phyloP scores from a whole-genome alignment of 768 basidiomycete species.

The Russula vinacea region DNA sequence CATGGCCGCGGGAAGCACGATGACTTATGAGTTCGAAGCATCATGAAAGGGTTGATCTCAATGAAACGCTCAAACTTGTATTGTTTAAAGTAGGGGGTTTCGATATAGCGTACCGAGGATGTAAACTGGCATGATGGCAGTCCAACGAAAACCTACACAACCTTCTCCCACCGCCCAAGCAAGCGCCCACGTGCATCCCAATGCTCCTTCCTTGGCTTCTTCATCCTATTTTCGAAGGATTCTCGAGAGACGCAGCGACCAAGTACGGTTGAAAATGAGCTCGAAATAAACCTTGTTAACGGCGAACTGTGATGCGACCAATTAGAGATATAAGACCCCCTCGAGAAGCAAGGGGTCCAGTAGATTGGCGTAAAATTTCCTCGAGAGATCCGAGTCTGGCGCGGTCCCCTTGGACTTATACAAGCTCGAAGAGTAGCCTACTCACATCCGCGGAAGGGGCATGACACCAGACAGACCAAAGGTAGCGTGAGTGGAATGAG shows the following conservation, averaged over 20 bases:
- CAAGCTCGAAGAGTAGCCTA: conserved; percentile 27
- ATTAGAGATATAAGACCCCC: conserved; percentile 94
- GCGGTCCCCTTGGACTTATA: neutral
- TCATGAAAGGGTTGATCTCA: conserved; percentile 72
- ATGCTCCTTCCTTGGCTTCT: too few relatives aligned
- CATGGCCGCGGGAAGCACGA: too few relatives aligned
- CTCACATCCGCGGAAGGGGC: conserved; percentile 92
- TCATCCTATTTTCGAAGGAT: conserved; percentile 91
- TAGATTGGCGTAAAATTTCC: conserved; percentile 90
- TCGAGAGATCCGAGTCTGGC: conserved; percentile 83
- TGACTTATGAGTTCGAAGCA: too few relatives aligned
- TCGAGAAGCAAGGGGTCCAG: conserved; percentile 93
- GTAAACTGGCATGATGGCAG: conserved; percentile 97
- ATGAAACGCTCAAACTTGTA: conserved; percentile 93
- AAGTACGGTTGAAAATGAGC: conserved; percentile 93
- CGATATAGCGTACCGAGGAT: conserved; percentile 99
- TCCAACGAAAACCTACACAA: conserved; percentile 96
- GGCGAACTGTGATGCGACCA: conserved; percentile 85
- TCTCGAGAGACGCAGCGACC: conserved; percentile 90
- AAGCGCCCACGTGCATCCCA: conserved; percentile 80
- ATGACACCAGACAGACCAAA: conserved; percentile 98
- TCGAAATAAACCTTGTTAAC: conserved; percentile 91
- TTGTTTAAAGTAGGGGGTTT: conserved; percentile 82
- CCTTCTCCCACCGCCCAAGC: conserved; percentile 84
- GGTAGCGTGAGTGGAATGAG: conserved; percentile 98